Percentiles rank a stretch among this genome's conserved stretches.
phyloP scores from a whole-genome alignment of 805 yeast genomes.

The Hanseniaspora valbyensis region DNA sequence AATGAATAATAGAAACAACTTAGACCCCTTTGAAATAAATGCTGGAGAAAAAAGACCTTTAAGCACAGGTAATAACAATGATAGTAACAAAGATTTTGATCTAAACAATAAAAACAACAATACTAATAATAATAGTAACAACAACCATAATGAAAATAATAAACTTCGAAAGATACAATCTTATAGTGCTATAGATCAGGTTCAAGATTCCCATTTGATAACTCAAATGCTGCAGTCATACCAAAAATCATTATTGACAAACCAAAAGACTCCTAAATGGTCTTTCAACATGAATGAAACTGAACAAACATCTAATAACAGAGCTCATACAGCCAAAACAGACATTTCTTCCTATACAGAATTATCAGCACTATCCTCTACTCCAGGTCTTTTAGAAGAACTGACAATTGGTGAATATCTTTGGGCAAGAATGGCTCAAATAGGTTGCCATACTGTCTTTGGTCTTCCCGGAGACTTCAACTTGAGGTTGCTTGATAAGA shows the following conservation, averaged over 20 bases:
- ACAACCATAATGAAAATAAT: neutral
- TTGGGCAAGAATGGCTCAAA: constrained; percentile 45
- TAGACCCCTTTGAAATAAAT: neutral
- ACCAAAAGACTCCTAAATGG: neutral
- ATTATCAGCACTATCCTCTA: neutral
- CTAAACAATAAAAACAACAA: neutral
- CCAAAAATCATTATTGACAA: neutral
- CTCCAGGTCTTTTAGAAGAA: constrained; percentile 10
- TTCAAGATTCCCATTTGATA: neutral
- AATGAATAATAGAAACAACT: neutral
- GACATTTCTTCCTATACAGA: neutral
- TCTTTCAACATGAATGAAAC: neutral
- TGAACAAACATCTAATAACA: neutral
- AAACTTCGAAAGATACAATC: constrained; percentile 1
- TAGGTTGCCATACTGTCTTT: constrained; percentile 46
- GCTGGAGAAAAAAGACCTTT: neutral
- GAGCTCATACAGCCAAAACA: constrained; percentile 2
- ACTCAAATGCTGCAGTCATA: neutral
- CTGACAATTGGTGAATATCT: constrained; percentile 54
- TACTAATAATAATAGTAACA: neutral
- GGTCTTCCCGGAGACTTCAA: constrained; percentile 73
- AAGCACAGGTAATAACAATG: neutral
- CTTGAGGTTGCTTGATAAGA: constrained; percentile 52
- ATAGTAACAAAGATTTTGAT: neutral
- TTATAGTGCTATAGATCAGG: neutral